These are phyloP conservation scores for Aspergillus pseudotamarii DNA, from an alignment of 2,329 filamentous ascomycete genomes.

Conservation along the genomic window DNA sequence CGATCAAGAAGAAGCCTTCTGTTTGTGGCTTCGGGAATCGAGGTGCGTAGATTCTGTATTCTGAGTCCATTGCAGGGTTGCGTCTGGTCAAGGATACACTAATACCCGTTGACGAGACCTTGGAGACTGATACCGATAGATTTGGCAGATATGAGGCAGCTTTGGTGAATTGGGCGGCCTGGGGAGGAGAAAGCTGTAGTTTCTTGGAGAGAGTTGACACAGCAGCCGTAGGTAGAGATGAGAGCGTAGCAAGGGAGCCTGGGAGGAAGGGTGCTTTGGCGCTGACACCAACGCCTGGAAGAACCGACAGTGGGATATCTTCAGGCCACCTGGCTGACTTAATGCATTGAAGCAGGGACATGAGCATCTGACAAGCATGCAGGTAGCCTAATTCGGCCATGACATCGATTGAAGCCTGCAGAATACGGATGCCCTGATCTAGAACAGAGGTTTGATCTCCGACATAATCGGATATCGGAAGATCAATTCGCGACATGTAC, in stretches of 20 bases:
- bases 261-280: slow-evolving; percentile 31
- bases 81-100: slow-evolving; percentile 61
- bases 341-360: slow-evolving; percentile 83
- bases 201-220: slow-evolving; percentile 31
- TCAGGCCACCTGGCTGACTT: slow-evolving; percentile 91
- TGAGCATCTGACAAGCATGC: slow-evolving; percentile 77
- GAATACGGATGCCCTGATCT: slow-evolving; percentile 94
- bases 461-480: slow-evolving; percentile 96
- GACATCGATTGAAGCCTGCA: slow-evolving; percentile 93
- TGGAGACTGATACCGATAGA: slow-evolving; percentile 63
- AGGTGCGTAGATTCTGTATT: slow-evolving; percentile 81
- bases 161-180: slow-evolving; percentile 51
- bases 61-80: slow-evolving; percentile 66
- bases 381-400: slow-evolving; percentile 85
- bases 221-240: slow-evolving; percentile 30
- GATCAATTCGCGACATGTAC: slow-evolving; percentile 87
- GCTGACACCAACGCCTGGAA: slow-evolving; percentile 66
- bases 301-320: slow-evolving; percentile 75
- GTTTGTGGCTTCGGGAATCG: slow-evolving; percentile 91
- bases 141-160: slow-evolving; percentile 70
- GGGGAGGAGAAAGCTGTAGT: slow-evolving; percentile 29
- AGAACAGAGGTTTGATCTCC: slow-evolving; percentile 87
- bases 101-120: slow-evolving; percentile 65
- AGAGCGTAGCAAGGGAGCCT: slow-evolving; percentile 33
- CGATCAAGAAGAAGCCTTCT: slow-evolving; percentile 87